These are phyloP conservation scores for Arthrocladium fulminans DNA, from an alignment of 2,329 filamentous ascomycete genomes.

Conservation along the genomic window DNA sequence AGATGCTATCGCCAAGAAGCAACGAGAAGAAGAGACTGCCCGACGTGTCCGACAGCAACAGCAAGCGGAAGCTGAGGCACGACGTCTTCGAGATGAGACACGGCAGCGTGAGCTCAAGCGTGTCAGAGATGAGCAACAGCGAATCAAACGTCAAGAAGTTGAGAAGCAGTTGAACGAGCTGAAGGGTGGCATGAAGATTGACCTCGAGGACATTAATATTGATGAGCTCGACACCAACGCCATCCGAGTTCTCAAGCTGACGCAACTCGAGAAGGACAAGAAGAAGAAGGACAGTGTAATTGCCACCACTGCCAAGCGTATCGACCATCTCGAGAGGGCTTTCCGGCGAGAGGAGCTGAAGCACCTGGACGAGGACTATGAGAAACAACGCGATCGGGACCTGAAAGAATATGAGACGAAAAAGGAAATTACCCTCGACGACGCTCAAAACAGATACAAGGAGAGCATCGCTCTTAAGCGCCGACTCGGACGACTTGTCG, in stretches of 20 bases:
- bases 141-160: conserved; percentile 84
- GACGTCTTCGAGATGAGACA: conserved; percentile 84
- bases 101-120: conserved; percentile 81
- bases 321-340: conserved; percentile 93
- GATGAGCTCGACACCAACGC: conserved; percentile 81
- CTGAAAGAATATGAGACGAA: conserved; percentile 68
- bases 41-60: conserved; percentile 82
- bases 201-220: conserved; percentile 61
- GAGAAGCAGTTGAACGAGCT: conserved; percentile 88
- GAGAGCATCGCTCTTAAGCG: conserved; percentile 90
- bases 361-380: conserved; percentile 80
- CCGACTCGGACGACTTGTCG: conserved; percentile 74
- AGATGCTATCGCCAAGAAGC: conserved; percentile 74
- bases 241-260: conserved; percentile 88
- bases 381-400: conserved; percentile 69
- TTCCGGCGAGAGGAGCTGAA: conserved; percentile 93
- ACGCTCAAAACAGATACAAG: conserved; percentile 80
- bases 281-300: conserved; percentile 88
- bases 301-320: conserved; percentile 84
- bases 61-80: conserved; percentile 78
- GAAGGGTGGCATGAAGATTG: conserved; percentile 81
- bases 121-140: conserved; percentile 76
- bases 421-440: conserved; percentile 68
- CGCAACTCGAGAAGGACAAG: conserved; percentile 95
- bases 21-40: conserved; percentile 83